Evolutionary conservation across 768 basidiomycete genomes (phyloP).

Genomic region (Lactifluus hygrophoroides): DNA sequence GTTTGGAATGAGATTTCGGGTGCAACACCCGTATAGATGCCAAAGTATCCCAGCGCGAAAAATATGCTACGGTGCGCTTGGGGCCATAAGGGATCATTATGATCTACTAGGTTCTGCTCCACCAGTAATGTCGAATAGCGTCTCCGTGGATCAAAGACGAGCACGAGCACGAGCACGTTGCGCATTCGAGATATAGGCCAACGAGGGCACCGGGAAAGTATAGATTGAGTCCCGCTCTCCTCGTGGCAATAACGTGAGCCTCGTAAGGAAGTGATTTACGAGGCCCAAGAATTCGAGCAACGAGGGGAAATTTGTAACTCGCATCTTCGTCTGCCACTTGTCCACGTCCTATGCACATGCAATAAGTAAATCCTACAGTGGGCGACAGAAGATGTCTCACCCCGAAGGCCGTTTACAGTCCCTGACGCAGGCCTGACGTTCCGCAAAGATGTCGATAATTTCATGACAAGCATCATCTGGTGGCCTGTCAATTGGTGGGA

Average conservation of each 20-base stretch:
- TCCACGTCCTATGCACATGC: conserved; percentile 61
- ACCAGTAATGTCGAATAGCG: conserved; percentile 55
- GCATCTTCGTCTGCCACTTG: conserved; percentile 70
- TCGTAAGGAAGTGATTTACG: conserved; percentile 61
- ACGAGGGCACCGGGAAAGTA: conserved; percentile 95
- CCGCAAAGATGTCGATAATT: conserved; percentile 96
- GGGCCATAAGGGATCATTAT: conserved; percentile 71
- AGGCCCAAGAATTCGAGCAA: conserved; percentile 80
- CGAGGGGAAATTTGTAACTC: conserved; percentile 62
- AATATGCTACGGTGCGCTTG: conserved; percentile 84
- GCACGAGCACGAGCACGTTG: too few relatives aligned
- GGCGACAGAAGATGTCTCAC: too few relatives aligned
- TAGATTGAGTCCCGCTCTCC: conserved; percentile 28
- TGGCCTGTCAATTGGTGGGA: conserved; percentile 84
- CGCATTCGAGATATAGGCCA: conserved; percentile 82
- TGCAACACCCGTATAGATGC: conserved; percentile 58
- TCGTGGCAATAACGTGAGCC: background rate
- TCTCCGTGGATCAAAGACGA: conserved; percentile 64
- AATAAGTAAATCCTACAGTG: background rate
- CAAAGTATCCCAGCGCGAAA: conserved; percentile 70
- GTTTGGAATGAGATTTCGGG: conserved; percentile 50
- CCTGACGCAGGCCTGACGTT: too few relatives aligned
- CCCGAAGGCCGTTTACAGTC: conserved; percentile 70
- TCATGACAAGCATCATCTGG: conserved; percentile 97
- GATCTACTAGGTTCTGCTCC: conserved; percentile 30